Percentiles rank a stretch among this genome's conserved stretches.
phyloP scores from a whole-genome alignment of 352 stramenopile genomes.

The Plasmopara muralis region DNA sequence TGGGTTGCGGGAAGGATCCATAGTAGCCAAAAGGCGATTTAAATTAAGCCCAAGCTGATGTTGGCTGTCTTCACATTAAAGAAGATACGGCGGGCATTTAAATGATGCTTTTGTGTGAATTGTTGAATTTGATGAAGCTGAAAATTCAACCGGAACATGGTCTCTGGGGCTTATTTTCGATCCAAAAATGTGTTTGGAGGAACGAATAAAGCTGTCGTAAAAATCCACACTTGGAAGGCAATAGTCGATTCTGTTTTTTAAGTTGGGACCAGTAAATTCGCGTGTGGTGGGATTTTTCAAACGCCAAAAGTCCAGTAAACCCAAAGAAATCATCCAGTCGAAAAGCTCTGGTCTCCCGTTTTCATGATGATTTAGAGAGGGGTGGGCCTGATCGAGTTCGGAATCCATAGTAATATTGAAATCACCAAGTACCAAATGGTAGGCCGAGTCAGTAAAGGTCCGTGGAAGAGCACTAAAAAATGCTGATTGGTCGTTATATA shows the following conservation, averaged over 20 bases:
- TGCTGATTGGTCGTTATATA: neutral
- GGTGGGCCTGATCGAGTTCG: neutral
- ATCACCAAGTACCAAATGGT: constrained; percentile 1
- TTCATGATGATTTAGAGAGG: neutral
- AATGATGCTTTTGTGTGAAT: neutral
- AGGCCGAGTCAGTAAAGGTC: neutral
- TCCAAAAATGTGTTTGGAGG: neutral
- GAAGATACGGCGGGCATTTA: neutral
- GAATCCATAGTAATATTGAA: constrained; percentile 1
- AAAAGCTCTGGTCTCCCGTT: neutral
- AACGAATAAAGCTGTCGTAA: neutral
- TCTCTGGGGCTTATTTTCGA: neutral
- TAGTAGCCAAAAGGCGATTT: neutral
- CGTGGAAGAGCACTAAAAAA: neutral
- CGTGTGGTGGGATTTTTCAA: neutral
- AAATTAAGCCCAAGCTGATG: neutral
- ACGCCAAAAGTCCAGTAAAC: neutral
- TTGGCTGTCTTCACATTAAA: neutral
- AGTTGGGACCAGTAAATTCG: neutral
- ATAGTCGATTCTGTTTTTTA: neutral
- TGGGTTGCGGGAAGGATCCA: constrained; percentile 1
- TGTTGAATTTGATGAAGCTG: neutral
- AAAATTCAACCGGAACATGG: neutral
- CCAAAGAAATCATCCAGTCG: constrained; percentile 1
- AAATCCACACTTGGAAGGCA: neutral